Conservation (phyloP, 495 filamentous ascomycete species). For the Niebla homalea region DNA sequence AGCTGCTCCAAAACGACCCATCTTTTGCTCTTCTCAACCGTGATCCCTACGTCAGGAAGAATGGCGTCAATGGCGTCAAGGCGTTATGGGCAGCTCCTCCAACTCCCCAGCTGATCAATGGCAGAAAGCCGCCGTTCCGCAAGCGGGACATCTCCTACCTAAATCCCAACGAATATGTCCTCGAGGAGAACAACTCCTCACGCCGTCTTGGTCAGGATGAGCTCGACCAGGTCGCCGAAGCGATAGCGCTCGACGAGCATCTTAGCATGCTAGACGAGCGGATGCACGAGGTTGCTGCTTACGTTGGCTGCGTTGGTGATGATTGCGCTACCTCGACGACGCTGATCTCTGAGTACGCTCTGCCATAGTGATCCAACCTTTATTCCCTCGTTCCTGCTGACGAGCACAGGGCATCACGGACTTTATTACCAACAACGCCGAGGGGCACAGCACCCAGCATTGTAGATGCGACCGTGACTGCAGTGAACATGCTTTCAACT, state of each 20-base stretch:
- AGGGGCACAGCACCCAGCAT: slow-evolving; percentile 3
- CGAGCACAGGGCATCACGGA: slow-evolving; percentile 5
- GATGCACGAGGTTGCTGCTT: slow-evolving; percentile 7
- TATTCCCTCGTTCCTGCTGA: slow-evolving; percentile 3
- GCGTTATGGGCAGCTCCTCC: background rate
- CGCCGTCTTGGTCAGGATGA: slow-evolving; percentile 6
- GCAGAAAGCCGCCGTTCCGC: slow-evolving; percentile 7
- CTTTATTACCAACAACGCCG: slow-evolving; percentile 5
- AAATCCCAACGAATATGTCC: slow-evolving; percentile 7
- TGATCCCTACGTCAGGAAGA: slow-evolving; percentile 1
- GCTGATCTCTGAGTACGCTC: slow-evolving; percentile 5
- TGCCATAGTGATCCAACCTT: slow-evolving; percentile 1
- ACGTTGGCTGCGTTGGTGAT: slow-evolving; percentile 7
- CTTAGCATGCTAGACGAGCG: slow-evolving; percentile 9
- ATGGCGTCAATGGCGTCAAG: background rate
- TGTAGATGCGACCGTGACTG: slow-evolving; percentile 6
- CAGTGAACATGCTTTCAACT: background rate
- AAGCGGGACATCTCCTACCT: slow-evolving; percentile 5
- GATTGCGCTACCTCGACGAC: slow-evolving; percentile 10
- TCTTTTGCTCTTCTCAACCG: slow-evolving; percentile 7
- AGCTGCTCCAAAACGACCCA: slow-evolving; percentile 6
- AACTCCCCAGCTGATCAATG: slow-evolving; percentile 5
- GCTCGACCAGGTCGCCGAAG: slow-evolving; percentile 6
- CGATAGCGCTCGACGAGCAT: slow-evolving; percentile 8
- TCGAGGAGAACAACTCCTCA: slow-evolving; percentile 6